phyloP scores from a whole-genome alignment of 2,329 filamentous ascomycete species.

The Hypomyces rosellus region DNA sequence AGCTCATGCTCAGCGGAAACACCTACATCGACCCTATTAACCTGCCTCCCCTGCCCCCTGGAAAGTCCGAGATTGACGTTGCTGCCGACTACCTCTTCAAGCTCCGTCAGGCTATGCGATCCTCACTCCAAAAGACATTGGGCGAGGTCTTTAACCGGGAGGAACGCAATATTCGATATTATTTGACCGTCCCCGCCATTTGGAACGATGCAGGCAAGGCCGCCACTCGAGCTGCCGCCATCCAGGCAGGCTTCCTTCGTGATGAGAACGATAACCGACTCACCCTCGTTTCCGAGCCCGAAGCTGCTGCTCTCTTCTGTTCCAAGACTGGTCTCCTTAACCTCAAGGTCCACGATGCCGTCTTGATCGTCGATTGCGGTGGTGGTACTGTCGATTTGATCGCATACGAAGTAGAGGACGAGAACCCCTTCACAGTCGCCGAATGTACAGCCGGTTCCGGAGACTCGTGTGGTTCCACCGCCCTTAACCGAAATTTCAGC shows the following conservation, averaged over 20 bases:
- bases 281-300: conserved; percentile 91
- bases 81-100: conserved; percentile 99
- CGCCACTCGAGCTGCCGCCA: conserved; percentile 88
- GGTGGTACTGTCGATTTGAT: conserved; percentile 98
- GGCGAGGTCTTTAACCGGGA: conserved; percentile 97
- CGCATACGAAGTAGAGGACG: conserved; percentile 96
- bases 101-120: conserved; percentile 92
- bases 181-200: conserved; percentile 96
- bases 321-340: conserved; percentile 94
- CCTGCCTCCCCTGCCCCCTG: conserved; percentile 89
- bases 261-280: conserved; percentile 97
- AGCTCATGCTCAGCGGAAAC: conserved; percentile 97
- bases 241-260: conserved; percentile 91
- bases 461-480: conserved; percentile 97
- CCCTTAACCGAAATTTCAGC: conserved; percentile 95
- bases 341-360: conserved; percentile 96
- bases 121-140: conserved; percentile 89
- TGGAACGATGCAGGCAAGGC: conserved; percentile 99
- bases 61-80: conserved; percentile 98
- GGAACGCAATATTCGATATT: conserved; percentile 96
- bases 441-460: conserved; percentile 97
- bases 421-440: conserved; percentile 92
- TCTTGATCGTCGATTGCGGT: conserved; percentile 96
- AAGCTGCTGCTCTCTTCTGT: conserved; percentile 95
- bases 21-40: conserved; percentile 99